Evolutionary conservation across 371 early-diverging fungal genomes (phyloP), one percentile per base, ranked within the genome.

Genomic region (Capillidium rhysosporum): DNA sequence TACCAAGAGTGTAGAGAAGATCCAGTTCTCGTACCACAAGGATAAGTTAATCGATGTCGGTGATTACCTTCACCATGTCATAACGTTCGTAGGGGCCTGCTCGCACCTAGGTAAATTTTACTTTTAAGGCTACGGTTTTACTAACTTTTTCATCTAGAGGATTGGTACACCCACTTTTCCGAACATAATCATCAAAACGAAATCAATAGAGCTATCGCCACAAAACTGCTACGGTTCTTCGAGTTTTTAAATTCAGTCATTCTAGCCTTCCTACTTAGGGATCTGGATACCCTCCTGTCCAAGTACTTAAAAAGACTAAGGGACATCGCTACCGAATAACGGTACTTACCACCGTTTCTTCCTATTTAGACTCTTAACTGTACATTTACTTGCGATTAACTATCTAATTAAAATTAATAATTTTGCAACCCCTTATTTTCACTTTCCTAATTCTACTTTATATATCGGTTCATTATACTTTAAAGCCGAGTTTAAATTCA

Each of bases 301-400:
- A 47, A 47, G 23, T 23, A 47, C 29, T 29, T 47, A 14, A 47
- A 47, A 47, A 12, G 48, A 4, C 12, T 29, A 5, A 2, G 48
- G 18, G 48, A 66, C 59, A 54, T 47, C 23, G 48, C 48, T 26
- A 23, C 14, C 23, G 48, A 47, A 26, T 47, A 47, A 47, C 16
- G n/a, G n/a, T n/a, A n/a, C n/a, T n/a, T n/a, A n/a, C n/a, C n/a
- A n/a, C n/a, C n/a, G n/a, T n/a, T n/a, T n/a, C n/a, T n/a, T n/a
- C n/a, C n/a, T n/a, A n/a, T n/a, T n/a, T n/a, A n/a, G n/a, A n/a
- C n/a, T n/a, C n/a, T n/a, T n/a, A n/a, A n/a, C n/a, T n/a, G n/a
- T n/a, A n/a, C n/a, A n/a, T n/a, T n/a, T n/a, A n/a, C n/a, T n/a
- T n/a, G n/a, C n/a, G n/a, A n/a, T n/a, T n/a, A n/a, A n/a, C n/a